phyloP scores from a whole-genome alignment of 352 stramenopile genomes.

The Globisporangium emineosum region DNA sequence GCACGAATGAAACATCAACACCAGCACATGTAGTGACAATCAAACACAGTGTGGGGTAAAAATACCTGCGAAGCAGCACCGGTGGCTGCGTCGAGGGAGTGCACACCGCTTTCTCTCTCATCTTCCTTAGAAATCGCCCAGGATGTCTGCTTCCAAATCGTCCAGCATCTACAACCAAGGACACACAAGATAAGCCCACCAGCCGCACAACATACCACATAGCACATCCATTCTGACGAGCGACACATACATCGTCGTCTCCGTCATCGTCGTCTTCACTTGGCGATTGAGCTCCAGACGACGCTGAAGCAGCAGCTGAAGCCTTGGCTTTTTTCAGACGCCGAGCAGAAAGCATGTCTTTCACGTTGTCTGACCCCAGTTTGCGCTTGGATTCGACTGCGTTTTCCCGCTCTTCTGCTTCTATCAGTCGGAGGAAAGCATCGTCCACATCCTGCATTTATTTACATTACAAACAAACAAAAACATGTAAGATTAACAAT shows the following conservation, averaged over 20 bases:
- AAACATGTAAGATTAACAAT: not conserved
- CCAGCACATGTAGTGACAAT: not conserved
- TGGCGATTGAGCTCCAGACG: constrained; percentile 3
- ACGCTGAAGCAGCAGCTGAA: not conserved
- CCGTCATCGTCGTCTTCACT: constrained; percentile 33
- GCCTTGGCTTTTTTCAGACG: constrained; percentile 30
- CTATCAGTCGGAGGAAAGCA: constrained; percentile 70
- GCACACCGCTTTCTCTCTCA: not conserved
- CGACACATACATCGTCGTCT: constrained; percentile 27
- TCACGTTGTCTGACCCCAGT: constrained; percentile 41
- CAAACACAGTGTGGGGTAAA: not conserved
- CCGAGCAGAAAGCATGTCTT: constrained; percentile 54
- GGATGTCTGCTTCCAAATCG: constrained; percentile 74
- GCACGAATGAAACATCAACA: too few species aligned
- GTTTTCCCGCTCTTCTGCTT: constrained; percentile 70
- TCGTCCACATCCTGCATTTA: constrained; percentile 61
- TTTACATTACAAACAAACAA: not conserved
- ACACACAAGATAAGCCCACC: constrained; percentile 8
- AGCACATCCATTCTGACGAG: not conserved
- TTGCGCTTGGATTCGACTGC: constrained; percentile 59
- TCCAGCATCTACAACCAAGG: constrained; percentile 39
- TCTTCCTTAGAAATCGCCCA: constrained; percentile 48
- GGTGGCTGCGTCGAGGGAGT: not conserved
- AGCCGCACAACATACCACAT: constrained; percentile 2
- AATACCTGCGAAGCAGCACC: not conserved